Conservation (phyloP, 768 basidiomycete genomes). For the Tulasnella sp. region DNA sequence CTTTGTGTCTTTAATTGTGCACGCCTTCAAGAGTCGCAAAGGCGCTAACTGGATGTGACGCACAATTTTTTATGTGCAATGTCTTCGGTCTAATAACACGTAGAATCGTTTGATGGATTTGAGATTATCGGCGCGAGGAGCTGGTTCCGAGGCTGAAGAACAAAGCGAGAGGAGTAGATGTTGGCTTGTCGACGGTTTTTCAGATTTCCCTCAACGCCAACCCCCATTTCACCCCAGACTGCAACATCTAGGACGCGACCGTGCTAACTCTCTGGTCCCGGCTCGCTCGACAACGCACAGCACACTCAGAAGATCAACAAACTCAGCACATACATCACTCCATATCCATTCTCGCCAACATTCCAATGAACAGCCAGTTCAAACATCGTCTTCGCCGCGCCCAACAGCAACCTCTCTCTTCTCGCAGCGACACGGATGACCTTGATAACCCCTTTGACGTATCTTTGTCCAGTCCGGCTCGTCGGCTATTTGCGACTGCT, state of each 20-base stretch:
- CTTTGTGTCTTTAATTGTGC: no score
- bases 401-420: background rate
- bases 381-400: slow-evolving; percentile 12
- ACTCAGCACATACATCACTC: background rate
- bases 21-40: no score
- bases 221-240: background rate
- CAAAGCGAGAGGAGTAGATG: background rate
- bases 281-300: no score
- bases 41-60: no score
- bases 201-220: background rate
- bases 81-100: no score
- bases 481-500: slow-evolving; percentile 1
- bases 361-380: slow-evolving; percentile 13
- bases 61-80: no score
- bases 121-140: background rate
- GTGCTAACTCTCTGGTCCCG: background rate
- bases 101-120: background rate
- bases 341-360: background rate
- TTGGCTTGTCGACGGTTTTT: background rate
- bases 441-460: slow-evolving; percentile 7
- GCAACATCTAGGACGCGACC: background rate
- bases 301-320: no score
- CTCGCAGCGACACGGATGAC: background rate
- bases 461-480: slow-evolving; percentile 4
- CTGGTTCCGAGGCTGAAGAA: background rate